Evolutionary conservation across 108 stramenopile genomes (phyloP), one percentile per base, ranked within the genome.

Genomic region (Stephanodiscus minutulus): DNA sequence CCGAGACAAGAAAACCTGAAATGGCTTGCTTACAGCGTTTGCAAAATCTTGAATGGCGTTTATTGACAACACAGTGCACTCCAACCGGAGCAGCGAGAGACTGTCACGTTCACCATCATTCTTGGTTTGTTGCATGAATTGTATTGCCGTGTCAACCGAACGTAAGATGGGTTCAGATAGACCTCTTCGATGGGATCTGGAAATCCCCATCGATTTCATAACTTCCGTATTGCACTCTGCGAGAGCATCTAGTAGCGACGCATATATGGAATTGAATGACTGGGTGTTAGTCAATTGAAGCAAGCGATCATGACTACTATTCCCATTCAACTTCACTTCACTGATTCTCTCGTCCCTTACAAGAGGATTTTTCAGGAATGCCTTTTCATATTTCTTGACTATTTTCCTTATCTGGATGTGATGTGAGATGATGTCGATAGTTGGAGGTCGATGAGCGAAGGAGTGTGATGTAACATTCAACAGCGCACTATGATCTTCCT

Each of bases 371-470:
- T 64, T 28, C 20, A 64, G 46, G 47, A 47, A 44, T 29, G 24
- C 27, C 64, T 64, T 46, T 22, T 85, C 76, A 62, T 87, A 83
- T 56, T 90, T 90, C 44, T 90, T 90, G 28, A 83, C 68, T 35
- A 90, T 87, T 65, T 90, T 90, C 41, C 86, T 71, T n/a, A 86
- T 71, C 55, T 56, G 55, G 29, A 22, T 28, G n/a, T 28, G 27
- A 28, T 56, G 55, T 17, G 55, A 56, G 18, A 52, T 24, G 20
- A 52, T 1, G 7, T 18, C 1, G 50, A 27, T 15, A 11, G 4
- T 1, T 21, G 8, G 13, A 27, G 29, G 55, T 13, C 17, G 27
- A 56, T n/a, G 27, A 27, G 27, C 12, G 55, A n/a, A 11, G 20
- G 11, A 28, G 1, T 2, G 0, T 29, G 13, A 31, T 17, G 5